Evolutionary conservation across 495 filamentous ascomycete species (phyloP), one percentile per base, ranked within the genome.

Genomic region (Penicillium longicatenatum): DNA sequence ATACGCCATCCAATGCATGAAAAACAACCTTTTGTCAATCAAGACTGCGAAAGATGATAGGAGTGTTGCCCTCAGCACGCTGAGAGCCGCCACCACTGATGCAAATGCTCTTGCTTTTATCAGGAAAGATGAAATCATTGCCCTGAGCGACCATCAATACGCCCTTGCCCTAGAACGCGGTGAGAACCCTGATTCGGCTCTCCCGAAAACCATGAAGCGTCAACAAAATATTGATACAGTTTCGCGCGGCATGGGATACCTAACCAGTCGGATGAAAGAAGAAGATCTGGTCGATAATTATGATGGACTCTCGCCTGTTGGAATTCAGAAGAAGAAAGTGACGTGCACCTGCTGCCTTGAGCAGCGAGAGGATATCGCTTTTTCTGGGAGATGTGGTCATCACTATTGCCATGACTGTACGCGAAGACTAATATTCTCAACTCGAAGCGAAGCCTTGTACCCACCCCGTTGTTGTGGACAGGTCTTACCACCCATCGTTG

Each of bases 381-480:
- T 31, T 20, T 17, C 26, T 50, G 48, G 48, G 30, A 17, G 7
- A 19, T 50, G 48, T 35, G n/a, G n/a, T 10, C 48, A 50, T 14
- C 6, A 50, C 0, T 50, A 35, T 16, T 50, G 48, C 9, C 16
- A 31, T 19, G 48, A 30, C 2, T 50, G 48, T 19, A 11, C 30
- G 2, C 24, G 29, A 19, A 8, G n/a, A 10, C 6, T 50, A 9
- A 16, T 50, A 21, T 3, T 50, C 11, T 16, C 48, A 31, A 33
- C 29, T 1, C 31, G 19, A 20, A 20, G 37, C 26, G 48, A 50
- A 26, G 6, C 24, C 10, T 26, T 20, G 14, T 50, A 50, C 19
- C 48, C 48, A 17, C 29, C 48, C 19, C 48, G 48, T 20, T 50
- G 48, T 11, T 50, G 48, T 19, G 26, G 48, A 6, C 12, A 35